These are phyloP conservation scores for Claviceps pusilla DNA, from an alignment of 2,329 filamentous ascomycete genomes.

Conservation along the genomic window DNA sequence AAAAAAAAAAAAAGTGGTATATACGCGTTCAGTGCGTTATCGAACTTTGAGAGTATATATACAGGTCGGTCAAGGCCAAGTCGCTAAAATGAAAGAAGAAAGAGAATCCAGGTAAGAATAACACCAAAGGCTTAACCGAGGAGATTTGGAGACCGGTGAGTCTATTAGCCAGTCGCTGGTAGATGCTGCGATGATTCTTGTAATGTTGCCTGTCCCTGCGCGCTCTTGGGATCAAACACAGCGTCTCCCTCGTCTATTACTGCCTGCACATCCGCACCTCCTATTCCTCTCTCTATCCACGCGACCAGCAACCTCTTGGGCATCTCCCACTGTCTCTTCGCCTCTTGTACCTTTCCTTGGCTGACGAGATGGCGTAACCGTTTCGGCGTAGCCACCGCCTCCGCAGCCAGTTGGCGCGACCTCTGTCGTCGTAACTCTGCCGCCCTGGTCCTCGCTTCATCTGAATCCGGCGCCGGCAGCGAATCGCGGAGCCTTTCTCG, in stretches of 20 bases:
- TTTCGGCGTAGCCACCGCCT: slow-evolving; percentile 47
- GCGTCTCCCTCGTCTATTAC: slow-evolving; percentile 41
- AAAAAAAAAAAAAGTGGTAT: background rate
- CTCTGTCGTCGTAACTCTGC: slow-evolving; percentile 20
- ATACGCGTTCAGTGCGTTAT: background rate
- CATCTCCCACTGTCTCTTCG: slow-evolving; percentile 40
- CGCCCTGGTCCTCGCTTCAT: slow-evolving; percentile 20
- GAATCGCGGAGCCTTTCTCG: slow-evolving; percentile 33
- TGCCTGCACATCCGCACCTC: slow-evolving; percentile 37
- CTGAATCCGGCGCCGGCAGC: slow-evolving; percentile 31
- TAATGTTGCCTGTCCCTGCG: background rate
- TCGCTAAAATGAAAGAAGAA: background rate
- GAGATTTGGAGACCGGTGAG: background rate
- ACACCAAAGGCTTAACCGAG: background rate
- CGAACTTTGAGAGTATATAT: background rate
- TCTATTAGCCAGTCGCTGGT: slow-evolving; percentile 8
- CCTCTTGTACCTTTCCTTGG: slow-evolving; percentile 46
- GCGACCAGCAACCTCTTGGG: slow-evolving; percentile 34
- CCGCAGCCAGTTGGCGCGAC: slow-evolving; percentile 42
- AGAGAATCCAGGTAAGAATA: background rate
- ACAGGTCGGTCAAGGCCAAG: background rate
- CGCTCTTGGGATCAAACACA: slow-evolving; percentile 19
- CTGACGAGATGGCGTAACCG: slow-evolving; percentile 42
- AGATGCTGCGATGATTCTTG: slow-evolving; percentile 3
- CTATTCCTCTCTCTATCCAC: slow-evolving; percentile 41